Conservation (phyloP, 345 rosid species). For the Noccaea bulbosa region DNA sequence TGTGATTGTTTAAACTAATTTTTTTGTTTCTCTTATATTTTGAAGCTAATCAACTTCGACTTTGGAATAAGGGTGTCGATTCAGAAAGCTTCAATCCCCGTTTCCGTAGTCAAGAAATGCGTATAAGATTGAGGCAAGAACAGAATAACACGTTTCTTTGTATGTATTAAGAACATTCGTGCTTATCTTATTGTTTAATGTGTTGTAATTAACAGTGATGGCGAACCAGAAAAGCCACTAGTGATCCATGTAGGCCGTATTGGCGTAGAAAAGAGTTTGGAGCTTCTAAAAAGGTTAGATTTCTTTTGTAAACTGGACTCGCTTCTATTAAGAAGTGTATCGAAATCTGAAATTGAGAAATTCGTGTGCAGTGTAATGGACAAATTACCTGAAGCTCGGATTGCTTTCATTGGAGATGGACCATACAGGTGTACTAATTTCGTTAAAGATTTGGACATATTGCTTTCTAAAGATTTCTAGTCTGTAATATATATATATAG, state of each 20-base stretch:
- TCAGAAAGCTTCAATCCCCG: slow-evolving; percentile 90
- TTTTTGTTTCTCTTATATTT: slow-evolving; percentile 4
- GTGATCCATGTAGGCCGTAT: slow-evolving; percentile 93
- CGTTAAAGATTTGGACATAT: background rate
- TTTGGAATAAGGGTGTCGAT: slow-evolving; percentile 99
- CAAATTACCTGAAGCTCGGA: slow-evolving; percentile 80
- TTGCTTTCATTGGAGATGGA: slow-evolving; percentile 95
- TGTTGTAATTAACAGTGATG: slow-evolving; percentile 56
- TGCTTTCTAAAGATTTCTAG: background rate
- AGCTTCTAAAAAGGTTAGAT: slow-evolving; percentile 80
- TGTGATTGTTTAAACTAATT: slow-evolving; percentile 32
- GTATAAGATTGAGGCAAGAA: slow-evolving; percentile 72
- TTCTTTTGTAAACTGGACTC: background rate
- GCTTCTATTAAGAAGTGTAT: slow-evolving; percentile 7
- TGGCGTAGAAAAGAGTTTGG: slow-evolving; percentile 97
- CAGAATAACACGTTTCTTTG: background rate
- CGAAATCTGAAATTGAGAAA: slow-evolving; percentile 19
- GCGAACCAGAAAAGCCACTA: slow-evolving; percentile 91
- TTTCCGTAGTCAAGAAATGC: slow-evolving; percentile 78
- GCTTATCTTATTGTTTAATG: slow-evolving; percentile 6
- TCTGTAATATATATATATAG: too few relatives aligned
- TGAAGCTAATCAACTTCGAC: slow-evolving; percentile 89
- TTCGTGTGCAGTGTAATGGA: slow-evolving; percentile 81
- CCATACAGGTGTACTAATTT: slow-evolving; percentile 83
- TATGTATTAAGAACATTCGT: background rate